Percentiles rank a stretch among this genome's conserved stretches.
Conservation (phyloP, 2,329 filamentous ascomycete genomes). For the Pyrenochaeta sp. region DNA sequence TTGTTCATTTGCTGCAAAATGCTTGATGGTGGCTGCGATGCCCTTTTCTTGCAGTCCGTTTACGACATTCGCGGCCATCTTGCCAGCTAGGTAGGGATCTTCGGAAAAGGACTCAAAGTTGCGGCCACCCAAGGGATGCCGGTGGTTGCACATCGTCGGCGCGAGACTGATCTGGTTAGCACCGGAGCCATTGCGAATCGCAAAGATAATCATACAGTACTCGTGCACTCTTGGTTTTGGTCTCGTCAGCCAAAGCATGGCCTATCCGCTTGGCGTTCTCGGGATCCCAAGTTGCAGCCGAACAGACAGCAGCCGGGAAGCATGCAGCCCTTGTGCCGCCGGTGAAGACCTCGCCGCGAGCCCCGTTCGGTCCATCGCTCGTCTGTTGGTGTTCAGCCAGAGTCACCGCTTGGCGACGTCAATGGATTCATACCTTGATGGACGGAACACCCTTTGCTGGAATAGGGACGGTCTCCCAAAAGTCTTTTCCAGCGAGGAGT, state of each 20-base stretch:
- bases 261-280: slow-evolving; percentile 63
- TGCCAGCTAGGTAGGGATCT: slow-evolving; percentile 72
- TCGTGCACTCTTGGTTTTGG: slow-evolving; percentile 75
- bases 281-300: slow-evolving; percentile 76
- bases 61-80: slow-evolving; percentile 69
- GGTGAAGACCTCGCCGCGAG: slow-evolving; percentile 70
- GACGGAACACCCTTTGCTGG: slow-evolving; percentile 68
- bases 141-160: slow-evolving; percentile 81
- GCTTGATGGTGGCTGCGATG: slow-evolving; percentile 77
- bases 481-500: slow-evolving; percentile 59
- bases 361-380: slow-evolving; percentile 74
- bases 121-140: slow-evolving; percentile 79
- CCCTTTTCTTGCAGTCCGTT: slow-evolving; percentile 70
- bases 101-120: slow-evolving; percentile 81
- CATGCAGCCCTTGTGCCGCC: slow-evolving; percentile 72
- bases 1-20: slow-evolving; percentile 73
- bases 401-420: not conserved
- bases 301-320: slow-evolving; percentile 77
- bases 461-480: slow-evolving; percentile 73
- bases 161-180: slow-evolving; percentile 60
- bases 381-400: slow-evolving; percentile 52
- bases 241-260: slow-evolving; percentile 74
- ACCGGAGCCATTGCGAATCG: not conserved
- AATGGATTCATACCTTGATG: slow-evolving; percentile 48
- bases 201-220: slow-evolving; percentile 59